These are phyloP conservation scores for Cladophialophora psammophila DNA, from an alignment of 2,329 filamentous ascomycete genomes.

Conservation along the genomic window DNA sequence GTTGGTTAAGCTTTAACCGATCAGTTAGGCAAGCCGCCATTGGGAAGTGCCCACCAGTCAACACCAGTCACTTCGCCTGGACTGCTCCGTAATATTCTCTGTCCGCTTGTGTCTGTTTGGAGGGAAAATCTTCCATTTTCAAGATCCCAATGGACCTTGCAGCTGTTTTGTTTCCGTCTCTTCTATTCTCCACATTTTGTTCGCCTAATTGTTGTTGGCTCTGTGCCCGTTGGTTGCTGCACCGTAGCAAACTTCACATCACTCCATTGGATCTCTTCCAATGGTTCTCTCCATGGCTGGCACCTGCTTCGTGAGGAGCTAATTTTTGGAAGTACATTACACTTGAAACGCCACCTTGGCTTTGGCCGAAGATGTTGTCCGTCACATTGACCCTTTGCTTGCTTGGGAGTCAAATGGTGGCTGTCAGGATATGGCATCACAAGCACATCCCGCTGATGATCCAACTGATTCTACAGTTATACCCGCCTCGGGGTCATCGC, in stretches of 20 bases:
- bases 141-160: too few species aligned
- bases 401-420: neutral
- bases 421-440: neutral
- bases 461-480: neutral
- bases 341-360: neutral
- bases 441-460: neutral
- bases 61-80: neutral
- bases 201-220: too few species aligned
- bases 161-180: too few species aligned
- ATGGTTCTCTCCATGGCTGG: neutral
- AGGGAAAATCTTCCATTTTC: too few species aligned
- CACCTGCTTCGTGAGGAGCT: neutral
- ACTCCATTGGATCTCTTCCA: neutral
- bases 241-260: too few species aligned
- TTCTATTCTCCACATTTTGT: too few species aligned
- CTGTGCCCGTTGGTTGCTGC: too few species aligned
- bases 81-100: too few species aligned
- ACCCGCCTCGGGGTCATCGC: neutral
- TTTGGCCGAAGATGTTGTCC: neutral
- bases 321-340: neutral
- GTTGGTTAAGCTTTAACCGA: neutral
- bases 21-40: neutral
- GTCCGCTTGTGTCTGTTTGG: too few species aligned
- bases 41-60: neutral
- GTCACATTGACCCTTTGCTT: constrained; percentile 1